Evolutionary conservation across 1,284 basidiomycete species (phyloP), one percentile per base, ranked within the genome.

Genomic region (Trichosporon faecale): DNA sequence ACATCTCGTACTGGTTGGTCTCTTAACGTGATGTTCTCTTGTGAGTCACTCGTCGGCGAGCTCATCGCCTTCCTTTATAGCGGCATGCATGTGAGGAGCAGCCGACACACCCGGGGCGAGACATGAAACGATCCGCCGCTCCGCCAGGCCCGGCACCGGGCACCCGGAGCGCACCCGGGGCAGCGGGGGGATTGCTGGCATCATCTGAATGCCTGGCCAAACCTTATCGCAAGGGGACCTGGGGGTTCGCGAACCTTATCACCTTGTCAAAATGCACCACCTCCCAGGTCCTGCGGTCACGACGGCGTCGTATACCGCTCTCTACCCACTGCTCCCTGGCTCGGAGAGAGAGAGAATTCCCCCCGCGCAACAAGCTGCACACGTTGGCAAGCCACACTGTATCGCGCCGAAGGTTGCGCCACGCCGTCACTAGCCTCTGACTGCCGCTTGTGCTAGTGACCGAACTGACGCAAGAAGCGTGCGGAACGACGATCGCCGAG

Each of bases 61-160:
- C n/a, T n/a, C 40, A 44, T 3, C 14, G 40, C 40, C 40, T 14
- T 37, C 35, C 35, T 37, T 37, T 37, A 37, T 14, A 37, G 35
- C 35, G 14, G 9, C 35, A 37, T 37, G 35, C 35, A 37, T 44
- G 40, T 18, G 40, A 44, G 6, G 40, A 18, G 40, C 40, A n/a
- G n/a, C 40, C 40, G 37, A 44, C 18, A 5, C 16, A 44, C 18
- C 16, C 40, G 40, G 49, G n/a, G 44, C 49, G 49, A 25, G n/a
- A 52, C 49, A 52, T 52, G 49, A 52, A 52, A 52, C 49, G 18
- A 23, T 21, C 49, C 49, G 49, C 49, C 49, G 18, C 9, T 21
- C 49, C 49, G 49, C 49, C 49, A 25, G 49, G 49, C 49, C 49
- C 49, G 49, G 49, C 49, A 52, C 49, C 49, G 21, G 49, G 49